Percentiles rank a stretch among this genome's conserved stretches.
phyloP scores from a whole-genome alignment of 306 rosid species.

The Calophaca sinica region DNA sequence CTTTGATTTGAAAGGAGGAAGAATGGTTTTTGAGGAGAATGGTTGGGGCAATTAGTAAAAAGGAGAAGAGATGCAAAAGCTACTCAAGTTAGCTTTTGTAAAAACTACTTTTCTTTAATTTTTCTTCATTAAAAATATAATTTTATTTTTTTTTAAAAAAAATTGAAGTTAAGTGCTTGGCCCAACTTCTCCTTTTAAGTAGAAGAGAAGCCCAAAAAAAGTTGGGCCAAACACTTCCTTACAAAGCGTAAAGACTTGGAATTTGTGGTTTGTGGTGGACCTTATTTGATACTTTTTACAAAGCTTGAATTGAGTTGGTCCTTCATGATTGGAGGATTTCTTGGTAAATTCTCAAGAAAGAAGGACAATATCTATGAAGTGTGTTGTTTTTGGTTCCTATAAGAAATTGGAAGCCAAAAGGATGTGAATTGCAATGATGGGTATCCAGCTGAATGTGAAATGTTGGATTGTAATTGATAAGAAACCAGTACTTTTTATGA shows the following conservation, averaged over 20 bases:
- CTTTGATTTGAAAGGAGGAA: constrained; percentile 9
- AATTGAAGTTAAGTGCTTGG: neutral
- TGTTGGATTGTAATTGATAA: constrained; percentile 24
- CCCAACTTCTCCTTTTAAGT: neutral
- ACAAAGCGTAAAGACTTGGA: constrained; percentile 1
- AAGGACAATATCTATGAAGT: neutral
- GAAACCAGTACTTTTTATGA: constrained; percentile 33
- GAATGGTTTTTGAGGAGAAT: neutral
- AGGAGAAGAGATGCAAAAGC: neutral
- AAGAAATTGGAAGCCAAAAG: constrained; percentile 18
- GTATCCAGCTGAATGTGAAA: constrained; percentile 9
- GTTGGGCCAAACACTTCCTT: neutral
- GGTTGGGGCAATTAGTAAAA: neutral
- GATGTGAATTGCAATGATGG: constrained; percentile 17
- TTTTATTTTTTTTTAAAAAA: too few relatives aligned
- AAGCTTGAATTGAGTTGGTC: neutral
- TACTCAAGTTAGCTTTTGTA: neutral
- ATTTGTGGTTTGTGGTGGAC: constrained; percentile 17
- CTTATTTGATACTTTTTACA: constrained; percentile 9
- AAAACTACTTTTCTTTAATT: neutral
- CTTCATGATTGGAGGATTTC: constrained; percentile 10
- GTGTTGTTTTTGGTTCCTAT: neutral
- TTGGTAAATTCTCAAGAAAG: constrained; percentile 29
- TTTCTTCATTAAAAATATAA: too few relatives aligned
- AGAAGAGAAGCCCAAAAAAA: neutral